Percentiles rank a stretch among this genome's conserved stretches.
These are phyloP conservation scores for Turnera subulata DNA, from an alignment of 345 rosid species.

Conservation along the genomic window DNA sequence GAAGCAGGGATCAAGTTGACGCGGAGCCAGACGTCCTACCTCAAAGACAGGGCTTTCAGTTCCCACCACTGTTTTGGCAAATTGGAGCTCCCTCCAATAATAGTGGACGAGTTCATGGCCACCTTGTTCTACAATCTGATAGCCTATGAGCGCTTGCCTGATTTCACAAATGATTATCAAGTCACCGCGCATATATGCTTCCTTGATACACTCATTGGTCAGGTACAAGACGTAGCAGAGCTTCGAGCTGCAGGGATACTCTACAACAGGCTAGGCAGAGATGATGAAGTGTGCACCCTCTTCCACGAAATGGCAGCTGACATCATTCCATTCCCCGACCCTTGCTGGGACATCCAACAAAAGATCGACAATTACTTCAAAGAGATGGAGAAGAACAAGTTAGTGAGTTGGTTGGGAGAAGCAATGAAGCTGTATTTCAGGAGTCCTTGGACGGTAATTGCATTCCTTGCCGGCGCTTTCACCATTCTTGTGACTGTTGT, in stretches of 20 bases:
- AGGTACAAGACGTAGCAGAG: neutral
- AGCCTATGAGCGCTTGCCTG: neutral
- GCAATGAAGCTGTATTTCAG: too few relatives aligned
- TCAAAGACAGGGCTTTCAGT: neutral
- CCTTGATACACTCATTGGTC: neutral
- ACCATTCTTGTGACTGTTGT: too few relatives aligned
- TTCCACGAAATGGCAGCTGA: too few relatives aligned
- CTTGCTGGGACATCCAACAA: too few relatives aligned
- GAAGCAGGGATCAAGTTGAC: neutral
- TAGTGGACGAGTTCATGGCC: neutral
- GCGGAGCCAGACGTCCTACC: neutral
- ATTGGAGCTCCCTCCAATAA: neutral
- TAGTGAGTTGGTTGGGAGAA: too few relatives aligned
- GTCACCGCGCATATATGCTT: neutral
- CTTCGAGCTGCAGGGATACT: neutral
- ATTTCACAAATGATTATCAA: neutral
- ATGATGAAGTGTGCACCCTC: too few relatives aligned
- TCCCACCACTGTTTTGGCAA: neutral
- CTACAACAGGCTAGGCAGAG: too few relatives aligned
- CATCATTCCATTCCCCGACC: too few relatives aligned
- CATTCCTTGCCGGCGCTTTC: too few relatives aligned
- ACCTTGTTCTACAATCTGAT: neutral
- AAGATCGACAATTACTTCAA: too few relatives aligned
- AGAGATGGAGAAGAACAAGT: too few relatives aligned
- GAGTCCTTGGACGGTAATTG: too few relatives aligned